These are phyloP conservation scores for Eutrema salsugineum DNA, from an alignment of 441 rosid genomes.

Conservation along the genomic window DNA sequence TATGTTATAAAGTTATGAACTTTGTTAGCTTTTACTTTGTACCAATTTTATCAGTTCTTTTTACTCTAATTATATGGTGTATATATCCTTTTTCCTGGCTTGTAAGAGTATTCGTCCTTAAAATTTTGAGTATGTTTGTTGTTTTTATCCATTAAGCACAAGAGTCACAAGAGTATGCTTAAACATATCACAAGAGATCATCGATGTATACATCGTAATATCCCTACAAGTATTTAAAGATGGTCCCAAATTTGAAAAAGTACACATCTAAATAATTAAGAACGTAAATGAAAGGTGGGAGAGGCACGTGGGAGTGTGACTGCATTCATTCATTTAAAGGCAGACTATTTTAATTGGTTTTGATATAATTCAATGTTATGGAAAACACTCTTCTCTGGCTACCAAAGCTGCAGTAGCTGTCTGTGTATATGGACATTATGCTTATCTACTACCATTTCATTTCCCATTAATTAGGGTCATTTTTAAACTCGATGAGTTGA, in stretches of 20 bases:
- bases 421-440: background rate
- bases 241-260: constrained; percentile 20
- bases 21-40: constrained; percentile 25
- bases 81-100: background rate
- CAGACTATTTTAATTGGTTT: background rate
- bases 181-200: background rate
- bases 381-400: constrained; percentile 11
- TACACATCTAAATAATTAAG: background rate
- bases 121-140: background rate
- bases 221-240: background rate
- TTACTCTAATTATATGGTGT: constrained; percentile 1
- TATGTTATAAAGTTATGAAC: constrained; percentile 22
- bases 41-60: background rate
- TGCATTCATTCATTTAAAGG: constrained; percentile 19
- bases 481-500: background rate
- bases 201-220: background rate
- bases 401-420: background rate
- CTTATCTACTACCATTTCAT: background rate
- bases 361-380: constrained; percentile 6
- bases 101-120: background rate
- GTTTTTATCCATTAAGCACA: background rate
- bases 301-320: constrained; percentile 26
- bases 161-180: background rate
- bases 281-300: constrained; percentile 15
- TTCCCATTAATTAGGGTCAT: background rate